A percentile compares a stretch with the other conserved stretches of the same genome.
Conservation (phyloP, 306 rosid genomes). For the Inga leiocalycina region DNA sequence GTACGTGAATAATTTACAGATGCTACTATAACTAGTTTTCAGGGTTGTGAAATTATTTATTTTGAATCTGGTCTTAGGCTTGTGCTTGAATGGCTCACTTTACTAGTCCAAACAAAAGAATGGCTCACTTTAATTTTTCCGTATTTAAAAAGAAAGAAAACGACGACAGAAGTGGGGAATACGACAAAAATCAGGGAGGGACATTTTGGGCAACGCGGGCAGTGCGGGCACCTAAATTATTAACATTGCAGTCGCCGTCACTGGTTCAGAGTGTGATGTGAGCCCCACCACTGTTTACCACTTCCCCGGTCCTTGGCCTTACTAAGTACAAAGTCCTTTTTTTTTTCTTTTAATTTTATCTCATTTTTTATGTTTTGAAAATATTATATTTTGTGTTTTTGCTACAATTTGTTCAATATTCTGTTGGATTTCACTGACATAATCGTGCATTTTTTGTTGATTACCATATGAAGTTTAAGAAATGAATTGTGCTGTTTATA, state of each 20-base stretch:
- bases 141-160: slow-evolving; percentile 15
- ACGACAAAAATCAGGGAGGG: slow-evolving; percentile 23
- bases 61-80: background rate
- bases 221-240: slow-evolving; percentile 41
- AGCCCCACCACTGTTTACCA: background rate
- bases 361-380: too few relatives aligned
- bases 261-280: slow-evolving; percentile 2
- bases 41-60: background rate
- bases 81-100: background rate
- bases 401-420: background rate
- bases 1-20: background rate
- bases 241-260: slow-evolving; percentile 42
- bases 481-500: background rate
- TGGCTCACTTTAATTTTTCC: too few relatives aligned
- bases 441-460: background rate
- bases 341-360: too few relatives aligned
- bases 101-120: background rate
- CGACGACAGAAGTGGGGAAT: slow-evolving; percentile 53
- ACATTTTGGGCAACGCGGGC: slow-evolving; percentile 52
- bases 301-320: background rate
- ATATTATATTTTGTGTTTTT: too few relatives aligned
- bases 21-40: background rate
- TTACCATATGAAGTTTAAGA: background rate
- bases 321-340: too few relatives aligned
- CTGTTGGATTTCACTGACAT: too few relatives aligned